A percentile compares a stretch with the other conserved stretches of the same genome.
phyloP scores from a whole-genome alignment of 2,329 filamentous ascomycete genomes.

The Bipolaris victoriae region DNA sequence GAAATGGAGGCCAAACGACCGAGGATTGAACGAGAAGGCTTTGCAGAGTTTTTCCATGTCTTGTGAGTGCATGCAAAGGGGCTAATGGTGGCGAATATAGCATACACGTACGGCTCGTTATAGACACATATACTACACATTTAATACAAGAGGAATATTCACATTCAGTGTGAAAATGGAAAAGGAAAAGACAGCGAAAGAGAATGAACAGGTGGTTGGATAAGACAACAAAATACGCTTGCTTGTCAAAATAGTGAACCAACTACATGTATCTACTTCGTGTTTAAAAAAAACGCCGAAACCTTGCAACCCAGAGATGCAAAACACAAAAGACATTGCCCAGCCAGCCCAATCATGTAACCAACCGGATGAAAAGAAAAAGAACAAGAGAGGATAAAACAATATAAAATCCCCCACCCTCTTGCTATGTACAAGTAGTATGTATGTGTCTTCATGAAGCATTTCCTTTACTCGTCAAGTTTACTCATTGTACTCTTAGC shows the following conservation, averaged over 20 bases:
- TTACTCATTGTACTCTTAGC: constrained; percentile 21
- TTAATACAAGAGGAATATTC: not conserved
- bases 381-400: not conserved
- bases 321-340: not conserved
- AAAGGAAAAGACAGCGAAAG: not conserved
- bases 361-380: not conserved
- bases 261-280: not conserved
- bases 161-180: not conserved
- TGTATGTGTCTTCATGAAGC: not conserved
- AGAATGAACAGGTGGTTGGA: too few species aligned
- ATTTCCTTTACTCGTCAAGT: constrained; percentile 29
- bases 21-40: not conserved
- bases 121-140: not conserved
- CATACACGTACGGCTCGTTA: not conserved
- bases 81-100: not conserved
- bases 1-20: not conserved
- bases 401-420: not conserved
- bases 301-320: not conserved
- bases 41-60: not conserved
- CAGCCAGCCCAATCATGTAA: not conserved
- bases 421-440: not conserved
- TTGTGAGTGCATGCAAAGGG: not conserved
- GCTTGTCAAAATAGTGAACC: not conserved
- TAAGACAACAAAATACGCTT: not conserved
- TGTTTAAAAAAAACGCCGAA: not conserved